Evolutionary conservation across 768 basidiomycete species (phyloP), one percentile per base, ranked within the genome.

Genomic region (Galerina sulciceps): DNA sequence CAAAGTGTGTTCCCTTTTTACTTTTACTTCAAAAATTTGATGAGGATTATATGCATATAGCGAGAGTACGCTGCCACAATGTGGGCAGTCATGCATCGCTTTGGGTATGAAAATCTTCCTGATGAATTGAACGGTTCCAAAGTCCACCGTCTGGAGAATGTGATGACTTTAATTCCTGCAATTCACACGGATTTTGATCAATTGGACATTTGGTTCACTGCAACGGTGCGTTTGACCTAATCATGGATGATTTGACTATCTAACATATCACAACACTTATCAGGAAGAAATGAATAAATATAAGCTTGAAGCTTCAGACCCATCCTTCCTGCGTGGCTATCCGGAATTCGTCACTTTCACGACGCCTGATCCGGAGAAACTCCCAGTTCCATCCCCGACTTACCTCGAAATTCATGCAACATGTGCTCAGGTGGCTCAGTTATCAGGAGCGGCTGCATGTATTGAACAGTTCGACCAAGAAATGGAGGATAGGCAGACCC

Each of bases 331-430:
- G 17, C n/a, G 35, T 10, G 53, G 47, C 5, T 66, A 57, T 58
- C 62, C 62, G 26, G 59, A 63, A 59, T 49, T 48, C 41, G 71
- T 73, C 31, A 69, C 65, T 38, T 78, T 77, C 50, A 70, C 60
- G 22, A 69, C 69, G 6, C 45, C 70, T 3, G 63, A 74, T 57
- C 63, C 62, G 1, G 57, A 26, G 9, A 62, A 55, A 26, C 53
- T 65, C 42, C 71, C 74, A 0, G 47, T 77, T 45, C 77, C 79
- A 26, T 68, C 65, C 37, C 64, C 67, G 15, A 47, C 38, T 11
- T 74, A 75, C 56, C 69, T 79, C 23, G 59, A 61, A 6, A 64
- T 80, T 43, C 79, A 79, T 53, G 77, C 77, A n/a, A 69, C 73
- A 20, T 79, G 76, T 53, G 75, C 78, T 15, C 68, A 72, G 51